Evolutionary conservation across 306 rosid species (phyloP).

Genomic region (Luffa aegyptiaca): DNA sequence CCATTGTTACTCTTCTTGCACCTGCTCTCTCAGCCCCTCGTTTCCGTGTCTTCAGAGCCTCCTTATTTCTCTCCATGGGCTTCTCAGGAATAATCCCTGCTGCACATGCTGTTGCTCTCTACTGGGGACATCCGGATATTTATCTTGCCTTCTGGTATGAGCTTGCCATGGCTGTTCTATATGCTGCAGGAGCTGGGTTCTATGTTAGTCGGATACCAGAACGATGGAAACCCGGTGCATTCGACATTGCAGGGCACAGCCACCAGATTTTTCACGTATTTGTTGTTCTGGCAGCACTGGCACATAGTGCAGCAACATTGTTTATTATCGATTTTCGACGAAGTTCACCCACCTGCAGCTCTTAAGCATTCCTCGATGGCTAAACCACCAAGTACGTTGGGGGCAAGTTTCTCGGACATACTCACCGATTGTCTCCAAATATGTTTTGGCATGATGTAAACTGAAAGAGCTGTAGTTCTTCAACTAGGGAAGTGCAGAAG

Average conservation of each 20-base stretch:
- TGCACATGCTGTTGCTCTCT: conserved; percentile 43
- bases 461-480: not conserved
- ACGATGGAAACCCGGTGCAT: conserved; percentile 79
- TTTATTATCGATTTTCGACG: conserved; percentile 44
- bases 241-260: conserved; percentile 89
- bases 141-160: conserved; percentile 53
- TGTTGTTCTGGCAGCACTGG: conserved; percentile 77
- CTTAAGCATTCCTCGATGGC: not conserved
- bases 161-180: conserved; percentile 58
- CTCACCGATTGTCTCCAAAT: not conserved
- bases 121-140: conserved; percentile 43
- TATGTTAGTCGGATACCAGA: conserved; percentile 71
- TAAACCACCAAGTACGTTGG: not conserved
- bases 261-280: conserved; percentile 88
- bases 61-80: conserved; percentile 71
- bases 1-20: conserved; percentile 54
- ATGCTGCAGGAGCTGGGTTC: conserved; percentile 60
- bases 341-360: conserved; percentile 40
- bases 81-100: conserved; percentile 81
- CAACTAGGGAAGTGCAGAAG: not conserved
- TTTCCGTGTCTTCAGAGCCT: conserved; percentile 53
- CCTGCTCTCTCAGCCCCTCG: conserved; percentile 51
- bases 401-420: not conserved
- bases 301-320: conserved; percentile 58
- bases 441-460: not conserved